Conservation (phyloP, 352 stramenopile genomes). For the Pythium folliculosum region DNA sequence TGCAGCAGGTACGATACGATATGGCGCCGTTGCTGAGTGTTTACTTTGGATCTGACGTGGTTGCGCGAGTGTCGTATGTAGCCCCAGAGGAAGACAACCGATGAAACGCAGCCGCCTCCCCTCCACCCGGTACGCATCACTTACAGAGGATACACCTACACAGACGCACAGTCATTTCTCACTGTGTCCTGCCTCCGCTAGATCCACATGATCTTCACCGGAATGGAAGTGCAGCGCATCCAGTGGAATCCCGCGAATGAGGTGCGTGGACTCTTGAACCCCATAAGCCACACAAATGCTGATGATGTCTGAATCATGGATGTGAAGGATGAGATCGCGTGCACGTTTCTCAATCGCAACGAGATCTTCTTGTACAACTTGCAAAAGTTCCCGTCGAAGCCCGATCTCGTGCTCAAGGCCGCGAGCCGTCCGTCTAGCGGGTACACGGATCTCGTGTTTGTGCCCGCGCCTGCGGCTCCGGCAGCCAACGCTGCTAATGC, state of each 20-base stretch:
- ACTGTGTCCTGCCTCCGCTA: slow-evolving; percentile 10
- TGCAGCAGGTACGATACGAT: slow-evolving; percentile 34
- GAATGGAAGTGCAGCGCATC: slow-evolving; percentile 69
- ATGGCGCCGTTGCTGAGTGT: no score
- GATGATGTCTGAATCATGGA: neutral
- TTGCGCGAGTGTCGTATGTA: neutral
- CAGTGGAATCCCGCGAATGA: slow-evolving; percentile 77
- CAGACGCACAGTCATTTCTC: neutral
- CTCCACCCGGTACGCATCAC: slow-evolving; percentile 3
- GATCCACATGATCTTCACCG: slow-evolving; percentile 78
- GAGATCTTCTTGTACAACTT: slow-evolving; percentile 78
- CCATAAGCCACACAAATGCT: no score
- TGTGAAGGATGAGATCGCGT: slow-evolving; percentile 69
- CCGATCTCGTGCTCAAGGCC: slow-evolving; percentile 60
- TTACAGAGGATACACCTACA: neutral
- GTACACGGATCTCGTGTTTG: slow-evolving; percentile 79
- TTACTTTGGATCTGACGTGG: neutral
- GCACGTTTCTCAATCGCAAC: slow-evolving; percentile 70
- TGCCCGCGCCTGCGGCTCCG: slow-evolving; percentile 13
- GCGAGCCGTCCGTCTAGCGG: slow-evolving; percentile 69
- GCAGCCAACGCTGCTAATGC: neutral
- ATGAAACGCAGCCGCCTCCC: neutral
- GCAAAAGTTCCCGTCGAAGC: slow-evolving; percentile 66
- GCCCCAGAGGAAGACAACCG: neutral
- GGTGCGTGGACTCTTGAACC: no score